Percentiles rank a stretch among this genome's conserved stretches.
phyloP scores from a whole-genome alignment of 441 rosid species.

The Gossypium trilobum region DNA sequence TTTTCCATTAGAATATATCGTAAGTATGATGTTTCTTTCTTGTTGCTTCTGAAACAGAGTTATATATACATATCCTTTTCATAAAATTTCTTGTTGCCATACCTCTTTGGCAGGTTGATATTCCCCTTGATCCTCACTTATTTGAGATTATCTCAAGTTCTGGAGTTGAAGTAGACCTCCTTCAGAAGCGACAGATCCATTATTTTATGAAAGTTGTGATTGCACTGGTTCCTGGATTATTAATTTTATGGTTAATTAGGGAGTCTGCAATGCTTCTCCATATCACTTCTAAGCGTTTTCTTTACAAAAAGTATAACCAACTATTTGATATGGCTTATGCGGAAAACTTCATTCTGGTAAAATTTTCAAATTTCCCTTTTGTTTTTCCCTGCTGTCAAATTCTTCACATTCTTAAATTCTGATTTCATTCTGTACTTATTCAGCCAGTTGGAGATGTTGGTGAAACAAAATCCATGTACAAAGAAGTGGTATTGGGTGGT shows the following conservation, averaged over 20 bases:
- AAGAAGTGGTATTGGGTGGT: conserved; percentile 92
- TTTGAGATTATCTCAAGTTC: conserved; percentile 76
- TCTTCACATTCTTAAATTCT: conserved; percentile 16
- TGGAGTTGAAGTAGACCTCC: conserved; percentile 90
- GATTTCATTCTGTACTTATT: conserved; percentile 21
- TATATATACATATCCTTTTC: not conserved
- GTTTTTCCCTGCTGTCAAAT: not conserved
- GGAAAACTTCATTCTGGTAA: conserved; percentile 86
- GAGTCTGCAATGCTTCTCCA: conserved; percentile 73
- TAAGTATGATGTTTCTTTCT: conserved; percentile 34
- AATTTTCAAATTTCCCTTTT: conserved; percentile 15
- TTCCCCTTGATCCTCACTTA: conserved; percentile 89
- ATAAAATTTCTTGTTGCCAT: conserved; percentile 18
- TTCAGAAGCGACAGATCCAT: conserved; percentile 82
- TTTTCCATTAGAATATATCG: conserved; percentile 83
- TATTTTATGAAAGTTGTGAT: conserved; percentile 73
- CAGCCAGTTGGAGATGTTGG: conserved; percentile 91
- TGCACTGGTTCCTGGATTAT: conserved; percentile 73
- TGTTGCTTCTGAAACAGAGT: not conserved
- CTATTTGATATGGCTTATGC: conserved; percentile 86
- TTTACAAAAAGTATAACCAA: conserved; percentile 81
- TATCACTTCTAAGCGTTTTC: conserved; percentile 68
- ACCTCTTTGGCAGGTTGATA: conserved; percentile 55
- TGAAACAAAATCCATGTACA: conserved; percentile 77
- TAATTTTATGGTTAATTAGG: conserved; percentile 69